Conservation (phyloP, 495 filamentous ascomycete genomes). For the Umbilicaria muhlenbergii region DNA sequence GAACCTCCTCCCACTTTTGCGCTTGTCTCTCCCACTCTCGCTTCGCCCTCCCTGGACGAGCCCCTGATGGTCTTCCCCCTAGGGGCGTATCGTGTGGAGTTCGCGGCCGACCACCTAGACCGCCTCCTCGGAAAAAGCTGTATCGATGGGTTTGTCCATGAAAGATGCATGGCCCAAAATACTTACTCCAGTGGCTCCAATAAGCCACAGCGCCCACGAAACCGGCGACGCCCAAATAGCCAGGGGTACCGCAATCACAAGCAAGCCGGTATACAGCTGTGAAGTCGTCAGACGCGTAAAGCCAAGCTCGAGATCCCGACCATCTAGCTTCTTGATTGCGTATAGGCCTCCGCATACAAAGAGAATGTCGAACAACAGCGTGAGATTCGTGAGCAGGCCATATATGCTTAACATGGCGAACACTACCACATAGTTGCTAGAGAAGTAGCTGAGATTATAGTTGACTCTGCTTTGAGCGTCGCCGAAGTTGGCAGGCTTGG, state of each 20-base stretch:
- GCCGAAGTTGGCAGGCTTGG: conserved; percentile 79
- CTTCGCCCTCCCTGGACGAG: conserved; percentile 43
- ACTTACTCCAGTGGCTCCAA: conserved; percentile 80
- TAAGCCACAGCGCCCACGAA: conserved; percentile 74
- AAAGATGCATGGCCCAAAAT: conserved; percentile 90
- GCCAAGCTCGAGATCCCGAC: conserved; percentile 76
- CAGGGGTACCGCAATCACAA: conserved; percentile 67
- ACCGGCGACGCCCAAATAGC: conserved; percentile 72
- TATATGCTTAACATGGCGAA: conserved; percentile 94
- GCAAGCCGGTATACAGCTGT: conserved; percentile 82
- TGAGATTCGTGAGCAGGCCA: conserved; percentile 69
- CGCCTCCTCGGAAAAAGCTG: conserved; percentile 99
- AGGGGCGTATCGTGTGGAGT: conserved; percentile 87
- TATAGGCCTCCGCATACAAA: conserved; percentile 75
- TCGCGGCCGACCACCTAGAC: conserved; percentile 99
- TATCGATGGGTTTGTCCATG: conserved; percentile 98
- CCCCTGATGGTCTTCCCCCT: conserved; percentile 98
- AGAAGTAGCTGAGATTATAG: conserved; percentile 95
- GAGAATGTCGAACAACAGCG: conserved; percentile 80
- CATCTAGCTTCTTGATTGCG: conserved; percentile 74
- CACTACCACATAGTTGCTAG: conserved; percentile 91
- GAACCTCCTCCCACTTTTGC: conserved; percentile 34
- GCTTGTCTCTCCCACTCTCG: conserved; percentile 36
- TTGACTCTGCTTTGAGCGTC: conserved; percentile 90
- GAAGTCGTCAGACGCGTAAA: conserved; percentile 70